Evolutionary conservation across 306 rosid species (phyloP).

Genomic region (Prosopis cineraria): DNA sequence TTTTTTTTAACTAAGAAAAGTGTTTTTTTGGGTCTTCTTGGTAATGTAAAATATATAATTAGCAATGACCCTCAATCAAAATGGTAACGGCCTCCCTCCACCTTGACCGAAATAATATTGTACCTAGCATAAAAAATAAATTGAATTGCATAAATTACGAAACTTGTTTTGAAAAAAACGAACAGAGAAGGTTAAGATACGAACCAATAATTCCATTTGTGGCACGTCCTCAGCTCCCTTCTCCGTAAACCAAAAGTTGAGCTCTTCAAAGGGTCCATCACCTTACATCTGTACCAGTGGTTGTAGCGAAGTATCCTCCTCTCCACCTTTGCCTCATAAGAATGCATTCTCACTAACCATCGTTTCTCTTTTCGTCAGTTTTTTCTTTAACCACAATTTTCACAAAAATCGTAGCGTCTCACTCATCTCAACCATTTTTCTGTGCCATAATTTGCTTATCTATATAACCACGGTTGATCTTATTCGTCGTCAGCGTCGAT

Average conservation of each 20-base stretch:
- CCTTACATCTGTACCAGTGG: slow-evolving; percentile 50
- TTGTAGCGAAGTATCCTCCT: slow-evolving; percentile 59
- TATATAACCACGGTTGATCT: slow-evolving; percentile 9
- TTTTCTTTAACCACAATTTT: slow-evolving; percentile 18
- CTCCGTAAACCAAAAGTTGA: background rate
- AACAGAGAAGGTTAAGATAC: background rate
- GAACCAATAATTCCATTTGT: background rate
- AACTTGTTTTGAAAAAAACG: background rate
- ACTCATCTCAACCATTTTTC: slow-evolving; percentile 2
- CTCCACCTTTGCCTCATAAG: slow-evolving; percentile 45
- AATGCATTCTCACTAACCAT: slow-evolving; percentile 34
- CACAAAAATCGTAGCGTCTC: slow-evolving; percentile 5
- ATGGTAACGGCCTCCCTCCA: background rate
- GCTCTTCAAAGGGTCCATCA: slow-evolving; percentile 32
- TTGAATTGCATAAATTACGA: background rate
- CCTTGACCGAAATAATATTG: background rate
- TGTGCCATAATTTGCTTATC: slow-evolving; percentile 3
- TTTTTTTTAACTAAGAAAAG: background rate
- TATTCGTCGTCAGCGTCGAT: slow-evolving; percentile 28
- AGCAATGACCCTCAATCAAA: background rate
- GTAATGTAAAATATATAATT: background rate
- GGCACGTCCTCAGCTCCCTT: background rate
- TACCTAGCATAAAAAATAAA: background rate
- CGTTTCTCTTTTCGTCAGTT: slow-evolving; percentile 31
- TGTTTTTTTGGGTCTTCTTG: background rate